phyloP scores from a whole-genome alignment of 2,329 filamentous ascomycete genomes.

The Phoma herbarum region DNA sequence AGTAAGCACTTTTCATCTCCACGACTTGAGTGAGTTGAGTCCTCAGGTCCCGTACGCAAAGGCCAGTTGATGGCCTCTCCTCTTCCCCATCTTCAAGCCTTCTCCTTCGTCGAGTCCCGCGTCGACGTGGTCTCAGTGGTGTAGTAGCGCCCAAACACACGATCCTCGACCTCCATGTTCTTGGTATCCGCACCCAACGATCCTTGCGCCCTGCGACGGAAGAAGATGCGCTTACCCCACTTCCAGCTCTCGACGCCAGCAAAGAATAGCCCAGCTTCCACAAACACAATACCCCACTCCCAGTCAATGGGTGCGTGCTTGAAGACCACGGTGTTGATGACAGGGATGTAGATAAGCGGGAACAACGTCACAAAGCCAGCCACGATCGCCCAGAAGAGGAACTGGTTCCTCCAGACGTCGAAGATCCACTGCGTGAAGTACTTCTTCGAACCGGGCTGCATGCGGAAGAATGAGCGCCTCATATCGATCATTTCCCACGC shows the following conservation, averaged over 20 bases:
- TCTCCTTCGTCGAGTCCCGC: conserved; percentile 8
- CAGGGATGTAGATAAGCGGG: conserved; percentile 69
- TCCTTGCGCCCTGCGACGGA: conserved; percentile 32
- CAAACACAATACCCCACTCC: conserved; percentile 75
- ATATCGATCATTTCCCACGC: conserved; percentile 82
- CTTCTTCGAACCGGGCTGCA: conserved; percentile 69
- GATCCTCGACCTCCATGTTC: conserved; percentile 18
- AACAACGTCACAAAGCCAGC: conserved; percentile 58
- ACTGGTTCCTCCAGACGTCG: conserved; percentile 76
- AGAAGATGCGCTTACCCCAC: conserved; percentile 66
- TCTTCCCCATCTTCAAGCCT: background rate
- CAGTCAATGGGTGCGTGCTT: conserved; percentile 71
- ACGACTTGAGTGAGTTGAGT: conserved; percentile 17
- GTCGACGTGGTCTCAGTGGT: conserved; percentile 6
- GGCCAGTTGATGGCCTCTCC: background rate
- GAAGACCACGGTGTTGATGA: conserved; percentile 71
- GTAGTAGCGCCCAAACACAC: conserved; percentile 19
- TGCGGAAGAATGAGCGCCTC: conserved; percentile 77
- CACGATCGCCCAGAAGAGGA: conserved; percentile 60
- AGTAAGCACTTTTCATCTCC: background rate
- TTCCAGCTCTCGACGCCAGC: conserved; percentile 72
- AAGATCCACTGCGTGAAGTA: conserved; percentile 66
- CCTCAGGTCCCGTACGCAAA: background rate
- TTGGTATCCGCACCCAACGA: conserved; percentile 3
- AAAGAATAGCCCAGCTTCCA: conserved; percentile 69